Base-by-base conservation (phyloP, 2,329 filamentous ascomycete genomes). In the Penicillium sp. region DNA sequence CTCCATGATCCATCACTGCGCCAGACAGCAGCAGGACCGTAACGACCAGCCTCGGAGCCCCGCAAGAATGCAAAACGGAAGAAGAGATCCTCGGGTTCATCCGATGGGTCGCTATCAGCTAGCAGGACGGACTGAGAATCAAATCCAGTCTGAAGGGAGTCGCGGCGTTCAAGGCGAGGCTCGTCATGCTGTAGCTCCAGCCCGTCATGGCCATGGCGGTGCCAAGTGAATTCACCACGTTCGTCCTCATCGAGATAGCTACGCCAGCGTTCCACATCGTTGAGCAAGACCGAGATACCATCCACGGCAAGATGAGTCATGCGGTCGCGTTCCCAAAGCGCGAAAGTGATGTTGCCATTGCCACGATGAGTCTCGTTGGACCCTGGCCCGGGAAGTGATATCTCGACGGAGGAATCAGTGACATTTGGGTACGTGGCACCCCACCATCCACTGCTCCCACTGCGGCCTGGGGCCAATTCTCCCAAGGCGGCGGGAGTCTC, bases 401-500 rank as follows among this genome's bases (percentile, higher is more conserved):
- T 42, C 1, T 61, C 50, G 7, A 73, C 71, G 2, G 70, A 71
- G 13, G 63, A 54, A 40, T 65, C 62, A 3, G 80, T 83, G 59
- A 85, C 79, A 52, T 82, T 82, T 13, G 78, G 72, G 46, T 65
- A 72, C 3, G 75, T 69, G 3, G 69, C 62, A 9, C 72, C 69
- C 63, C 73, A 71, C 60, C 71, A 65, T 41, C 73, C 74, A 49
- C 72, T 71, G 25, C 62, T 59, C 18, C 72, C 72, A 35, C 68
- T 64, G 12, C 75, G 70, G 6, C 78, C 44, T 70, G 70, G 42
- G 62, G 66, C 49, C 63, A 75, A 41, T 70, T 79, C 76, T 8
- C 80, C 77, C 23, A 98, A 72, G 0, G 84, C 83, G 0, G 71
- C 78, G 0, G 88, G 82, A 0, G 93, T 97, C 71, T 98, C 86